Conservation (phyloP, 805 yeast genomes). For the Kregervanrija fluxuum region DNA sequence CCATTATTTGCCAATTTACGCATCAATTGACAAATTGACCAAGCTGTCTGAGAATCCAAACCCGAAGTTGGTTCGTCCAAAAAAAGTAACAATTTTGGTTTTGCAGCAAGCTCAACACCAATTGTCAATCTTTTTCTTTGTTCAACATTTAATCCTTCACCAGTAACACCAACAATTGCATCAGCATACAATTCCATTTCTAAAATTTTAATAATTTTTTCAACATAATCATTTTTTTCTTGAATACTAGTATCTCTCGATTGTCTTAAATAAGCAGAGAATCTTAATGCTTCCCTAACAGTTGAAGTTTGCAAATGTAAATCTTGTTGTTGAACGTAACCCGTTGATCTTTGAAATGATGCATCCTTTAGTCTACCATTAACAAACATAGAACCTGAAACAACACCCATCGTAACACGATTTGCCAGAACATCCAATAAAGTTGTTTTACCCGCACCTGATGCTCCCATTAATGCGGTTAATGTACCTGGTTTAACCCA, state of each 20-base stretch:
- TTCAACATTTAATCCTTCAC: constrained; percentile 48
- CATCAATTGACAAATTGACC: constrained; percentile 50
- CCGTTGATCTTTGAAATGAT: constrained; percentile 48
- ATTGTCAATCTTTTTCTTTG: constrained; percentile 48
- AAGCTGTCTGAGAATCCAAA: constrained; percentile 51
- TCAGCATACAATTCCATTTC: constrained; percentile 49
- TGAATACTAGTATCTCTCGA: constrained; percentile 30
- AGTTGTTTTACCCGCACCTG: constrained; percentile 61
- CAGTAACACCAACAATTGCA: constrained; percentile 44
- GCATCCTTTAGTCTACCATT: constrained; percentile 42
- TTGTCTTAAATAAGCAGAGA: constrained; percentile 46
- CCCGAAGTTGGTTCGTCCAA: constrained; percentile 61
- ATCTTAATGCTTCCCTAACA: constrained; percentile 46
- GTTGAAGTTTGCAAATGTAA: constrained; percentile 44
- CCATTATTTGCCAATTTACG: constrained; percentile 45
- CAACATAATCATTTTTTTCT: constrained; percentile 46
- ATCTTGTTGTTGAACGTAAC: constrained; percentile 58
- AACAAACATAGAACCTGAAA: constrained; percentile 52
- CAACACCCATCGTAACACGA: constrained; percentile 47
- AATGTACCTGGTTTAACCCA: constrained; percentile 81
- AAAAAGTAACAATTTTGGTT: constrained; percentile 45
- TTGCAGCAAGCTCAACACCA: constrained; percentile 51
- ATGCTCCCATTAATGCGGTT: constrained; percentile 65
- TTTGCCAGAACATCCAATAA: constrained; percentile 46
- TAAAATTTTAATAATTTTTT: constrained; percentile 40